A percentile compares a stretch with the other conserved stretches of the same genome.
These are phyloP conservation scores for Neocucurbitaria cava DNA, from an alignment of 2,329 filamentous ascomycete genomes.

Conservation along the genomic window DNA sequence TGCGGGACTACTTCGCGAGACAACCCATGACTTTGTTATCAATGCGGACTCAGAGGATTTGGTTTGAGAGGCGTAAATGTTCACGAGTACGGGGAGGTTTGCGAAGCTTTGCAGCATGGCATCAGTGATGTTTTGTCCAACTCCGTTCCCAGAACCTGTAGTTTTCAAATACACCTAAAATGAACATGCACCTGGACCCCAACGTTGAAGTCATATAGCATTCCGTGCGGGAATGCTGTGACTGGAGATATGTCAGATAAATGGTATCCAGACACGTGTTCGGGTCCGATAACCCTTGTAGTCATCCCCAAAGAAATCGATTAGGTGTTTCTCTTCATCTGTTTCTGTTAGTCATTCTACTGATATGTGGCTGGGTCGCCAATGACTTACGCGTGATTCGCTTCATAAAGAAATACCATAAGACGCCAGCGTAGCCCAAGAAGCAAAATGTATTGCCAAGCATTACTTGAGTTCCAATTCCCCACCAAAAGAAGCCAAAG, in stretches of 20 bases:
- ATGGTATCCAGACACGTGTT: conserved; percentile 82
- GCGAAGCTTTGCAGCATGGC: too few relatives aligned
- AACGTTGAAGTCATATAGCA: not conserved
- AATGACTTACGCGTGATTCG: conserved; percentile 68
- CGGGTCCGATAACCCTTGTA: conserved; percentile 76
- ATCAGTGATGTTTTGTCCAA: too few relatives aligned
- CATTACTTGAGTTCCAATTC: conserved; percentile 88
- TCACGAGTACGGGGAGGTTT: too few relatives aligned
- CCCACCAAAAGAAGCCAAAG: conserved; percentile 99
- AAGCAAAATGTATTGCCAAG: conserved; percentile 86
- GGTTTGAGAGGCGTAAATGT: too few relatives aligned
- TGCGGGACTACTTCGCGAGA: too few relatives aligned
- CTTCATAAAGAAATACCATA: conserved; percentile 84
- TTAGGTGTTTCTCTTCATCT: conserved; percentile 80
- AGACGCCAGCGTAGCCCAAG: conserved; percentile 71
- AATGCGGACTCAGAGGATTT: too few relatives aligned
- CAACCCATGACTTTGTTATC: too few relatives aligned
- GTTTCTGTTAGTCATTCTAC: conserved; percentile 6
- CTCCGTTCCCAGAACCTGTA: too few relatives aligned
- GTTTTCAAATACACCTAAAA: too few relatives aligned
- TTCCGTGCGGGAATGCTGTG: not conserved
- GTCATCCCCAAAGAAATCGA: conserved; percentile 83
- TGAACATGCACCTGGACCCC: too few relatives aligned
- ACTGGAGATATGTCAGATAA: conserved; percentile 57
- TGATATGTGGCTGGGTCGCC: not conserved